Base-by-base conservation (phyloP, 129 eudicot genomes). In the Calendula officinalis region DNA sequence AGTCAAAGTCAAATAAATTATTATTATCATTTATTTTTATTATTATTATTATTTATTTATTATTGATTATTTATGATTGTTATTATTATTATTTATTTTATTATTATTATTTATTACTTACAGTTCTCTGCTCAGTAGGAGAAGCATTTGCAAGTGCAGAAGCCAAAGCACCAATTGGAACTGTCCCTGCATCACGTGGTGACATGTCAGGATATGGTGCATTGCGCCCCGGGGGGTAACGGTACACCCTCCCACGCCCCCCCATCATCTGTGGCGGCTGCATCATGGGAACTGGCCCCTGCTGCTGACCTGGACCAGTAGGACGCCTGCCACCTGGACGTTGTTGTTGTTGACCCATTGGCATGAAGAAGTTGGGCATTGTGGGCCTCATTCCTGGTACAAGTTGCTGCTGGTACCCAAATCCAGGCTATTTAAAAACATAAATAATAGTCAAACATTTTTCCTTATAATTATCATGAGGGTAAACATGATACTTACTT, bases 371-470 rank as follows among this genome's bases (percentile, higher is more conserved):
- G 63, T 84, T 88, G 8, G 92, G 89, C 73, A 88, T 44, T 1
- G 85, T 86, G 22, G 83, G 86, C 66, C 94, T 71, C 89, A 82
- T 63, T 8, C 89, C 87, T 40, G 96, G 87, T 30, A 88, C 78
- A 69, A 88, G 94, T 65, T 84, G 96, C 71, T 85, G 85, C 71
- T 80, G 96, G 64, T 88, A 88, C 16, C 96, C 94, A 75, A 88
- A 88, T 22, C 84, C 89, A 82, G 84, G 77, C 91, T 88, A 66
- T 53, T 9, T n/a, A n/a, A n/a, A 22, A 22, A 22, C 1, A 22
- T 22, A 22, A 22, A 22, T 22, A 22, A 22, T 0, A 22, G 30
- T 22, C 30, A 22, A 22, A 22, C 30, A 1, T 22, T 22, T 22
- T 22, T 22, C 30, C 30, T 22, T 22, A 22, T 22, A 22, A 22